Evolutionary conservation across 2,329 filamentous ascomycete genomes (phyloP).

Genomic region (Fusarium aywerte): DNA sequence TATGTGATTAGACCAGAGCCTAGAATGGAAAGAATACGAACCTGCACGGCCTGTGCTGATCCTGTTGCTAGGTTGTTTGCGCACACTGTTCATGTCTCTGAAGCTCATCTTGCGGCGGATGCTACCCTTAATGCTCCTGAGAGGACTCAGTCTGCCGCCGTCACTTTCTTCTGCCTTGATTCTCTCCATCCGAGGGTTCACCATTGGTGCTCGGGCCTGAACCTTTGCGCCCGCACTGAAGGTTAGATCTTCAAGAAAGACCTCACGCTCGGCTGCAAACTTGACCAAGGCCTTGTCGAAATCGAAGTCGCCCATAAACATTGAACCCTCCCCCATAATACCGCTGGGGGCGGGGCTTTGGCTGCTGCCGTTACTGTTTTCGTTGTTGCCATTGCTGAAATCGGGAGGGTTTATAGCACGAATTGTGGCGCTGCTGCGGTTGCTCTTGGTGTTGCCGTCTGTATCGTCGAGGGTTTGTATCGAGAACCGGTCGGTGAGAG

Average conservation of each 20-base stretch:
- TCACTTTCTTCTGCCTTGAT: conserved; percentile 79
- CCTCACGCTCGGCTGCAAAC: conserved; percentile 94
- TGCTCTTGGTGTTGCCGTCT: conserved; percentile 69
- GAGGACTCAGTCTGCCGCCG: conserved; percentile 64
- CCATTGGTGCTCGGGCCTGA: conserved; percentile 74
- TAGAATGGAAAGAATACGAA: conserved; percentile 19
- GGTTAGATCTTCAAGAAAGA: conserved; percentile 90
- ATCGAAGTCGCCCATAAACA: conserved; percentile 75
- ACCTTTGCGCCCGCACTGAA: conserved; percentile 86
- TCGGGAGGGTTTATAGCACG: conserved; percentile 54
- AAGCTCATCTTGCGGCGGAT: conserved; percentile 93
- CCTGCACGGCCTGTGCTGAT: conserved; percentile 58
- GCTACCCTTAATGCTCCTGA: conserved; percentile 78
- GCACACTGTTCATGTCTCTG: conserved; percentile 93
- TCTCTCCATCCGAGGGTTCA: conserved; percentile 82
- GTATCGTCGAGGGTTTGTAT: conserved; percentile 67
- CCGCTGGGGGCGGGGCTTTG: conserved; percentile 40
- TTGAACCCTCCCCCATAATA: conserved; percentile 48
- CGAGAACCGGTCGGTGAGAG: conserved; percentile 62
- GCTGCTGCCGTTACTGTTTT: conserved; percentile 31
- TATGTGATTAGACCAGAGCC: neutral
- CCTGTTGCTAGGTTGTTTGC: conserved; percentile 82
- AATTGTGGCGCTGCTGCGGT: conserved; percentile 74
- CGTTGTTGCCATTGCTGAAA: conserved; percentile 42
- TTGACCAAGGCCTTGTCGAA: conserved; percentile 94